These are phyloP conservation scores for Rhodomyrtus psidioides DNA, from an alignment of 441 rosid species.

Conservation along the genomic window DNA sequence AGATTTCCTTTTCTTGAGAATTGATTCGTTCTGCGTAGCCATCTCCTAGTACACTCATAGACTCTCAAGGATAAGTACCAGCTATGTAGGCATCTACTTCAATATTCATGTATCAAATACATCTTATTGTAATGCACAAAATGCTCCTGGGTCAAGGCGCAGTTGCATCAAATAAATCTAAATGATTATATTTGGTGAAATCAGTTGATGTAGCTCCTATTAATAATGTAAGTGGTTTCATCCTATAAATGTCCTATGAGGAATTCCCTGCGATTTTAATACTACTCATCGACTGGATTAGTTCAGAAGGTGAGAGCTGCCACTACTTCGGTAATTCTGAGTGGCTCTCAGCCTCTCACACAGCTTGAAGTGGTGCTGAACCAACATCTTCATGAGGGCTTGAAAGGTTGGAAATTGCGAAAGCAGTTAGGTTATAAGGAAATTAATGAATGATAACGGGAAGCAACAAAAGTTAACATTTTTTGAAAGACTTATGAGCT, in stretches of 20 bases:
- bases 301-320: background rate
- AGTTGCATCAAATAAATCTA: background rate
- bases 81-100: background rate
- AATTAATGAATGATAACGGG: background rate
- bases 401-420: background rate
- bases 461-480: background rate
- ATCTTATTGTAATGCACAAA: background rate
- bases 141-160: background rate
- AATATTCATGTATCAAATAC: background rate
- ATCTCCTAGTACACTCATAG: background rate
- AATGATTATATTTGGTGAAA: background rate
- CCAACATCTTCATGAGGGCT: background rate
- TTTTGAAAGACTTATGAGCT: background rate
- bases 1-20: background rate
- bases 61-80: background rate
- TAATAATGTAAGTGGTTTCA: background rate
- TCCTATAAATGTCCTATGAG: background rate
- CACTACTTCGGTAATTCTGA: background rate
- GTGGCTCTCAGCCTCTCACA: background rate
- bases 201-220: background rate
- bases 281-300: background rate
- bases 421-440: background rate
- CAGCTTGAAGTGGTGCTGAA: background rate
- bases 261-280: background rate
- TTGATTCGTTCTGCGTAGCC: background rate